Evolutionary conservation across 345 rosid species (phyloP), one percentile per base, ranked within the genome.

Genomic region (Citrus reticulata): DNA sequence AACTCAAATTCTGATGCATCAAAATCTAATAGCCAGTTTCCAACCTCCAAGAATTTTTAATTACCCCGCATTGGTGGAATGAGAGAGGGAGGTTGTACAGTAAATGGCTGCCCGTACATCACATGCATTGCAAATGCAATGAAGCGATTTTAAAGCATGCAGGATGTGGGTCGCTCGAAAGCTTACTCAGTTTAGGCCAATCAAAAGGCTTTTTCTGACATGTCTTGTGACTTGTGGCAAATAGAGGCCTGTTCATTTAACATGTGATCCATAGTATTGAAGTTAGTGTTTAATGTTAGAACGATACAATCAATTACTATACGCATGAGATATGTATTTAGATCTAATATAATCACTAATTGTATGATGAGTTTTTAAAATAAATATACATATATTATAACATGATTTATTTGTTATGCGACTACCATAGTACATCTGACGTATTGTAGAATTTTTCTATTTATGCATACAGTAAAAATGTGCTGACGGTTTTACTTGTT

Each of bases 381-480:
- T 39, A 8, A 39, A 8, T 39, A 2, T 2, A 39, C 2, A 39
- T 39, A 39, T 39, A 0, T 39, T 0, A 39, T 39, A 39, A 39
- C 2, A 39, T 39, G 0, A 39, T 39, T 39, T 39, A 39, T 39
- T 39, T 39, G 0, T 39, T 8, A 7, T 39, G 2, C 0, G 10
- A 1, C 2, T 39, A 39, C 0, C 11, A 39, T 8, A 8, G 8
- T 39, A 8, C 0, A 1, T 39, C 0, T 39, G 0, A 39, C 0
- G 2, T 39, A 39, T 8, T 49, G 0, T 16, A 49, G 0, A 49
- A 49, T 49, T 49, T 1, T 0, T 49, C 0, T 0, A 3, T 49
- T 14, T 49, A 49, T 16, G 2, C 13, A 9, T 9, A 40, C 1
- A 40, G 1, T 40, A 40, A 40, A 9, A 40, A 9, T 40, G 4